A percentile compares a stretch with the other conserved stretches of the same genome.
Conservation (phyloP, 805 yeast genomes). For the Monosporozyma aerobia region DNA sequence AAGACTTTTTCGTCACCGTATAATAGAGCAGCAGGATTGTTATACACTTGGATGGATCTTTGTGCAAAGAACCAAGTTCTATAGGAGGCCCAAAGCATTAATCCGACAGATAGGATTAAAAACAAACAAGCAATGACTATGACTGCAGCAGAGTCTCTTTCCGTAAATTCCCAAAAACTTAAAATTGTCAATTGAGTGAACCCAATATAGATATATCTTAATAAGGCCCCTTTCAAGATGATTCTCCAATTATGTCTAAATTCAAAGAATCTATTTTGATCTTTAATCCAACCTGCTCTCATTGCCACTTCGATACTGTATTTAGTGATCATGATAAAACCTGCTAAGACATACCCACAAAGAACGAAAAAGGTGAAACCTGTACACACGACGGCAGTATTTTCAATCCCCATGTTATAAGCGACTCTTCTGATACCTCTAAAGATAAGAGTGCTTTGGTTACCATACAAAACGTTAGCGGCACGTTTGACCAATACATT, state of each 20-base stretch:
- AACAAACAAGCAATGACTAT: slow-evolving; percentile 71
- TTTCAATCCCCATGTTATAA: slow-evolving; percentile 66
- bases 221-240: slow-evolving; percentile 66
- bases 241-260: slow-evolving; percentile 48
- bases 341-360: slow-evolving; percentile 67
- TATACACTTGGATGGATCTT: slow-evolving; percentile 46
- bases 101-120: slow-evolving; percentile 48
- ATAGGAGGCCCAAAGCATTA: slow-evolving; percentile 56
- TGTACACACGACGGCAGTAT: slow-evolving; percentile 72
- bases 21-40: slow-evolving; percentile 78
- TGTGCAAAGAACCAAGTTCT: slow-evolving; percentile 59
- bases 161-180: slow-evolving; percentile 80
- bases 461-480: slow-evolving; percentile 38
- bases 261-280: slow-evolving; percentile 35
- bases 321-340: slow-evolving; percentile 47
- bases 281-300: slow-evolving; percentile 40
- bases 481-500: slow-evolving; percentile 31
- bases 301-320: slow-evolving; percentile 40
- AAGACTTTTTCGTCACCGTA: slow-evolving; percentile 69
- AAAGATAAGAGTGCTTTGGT: slow-evolving; percentile 51
- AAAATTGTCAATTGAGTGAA: slow-evolving; percentile 72
- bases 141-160: slow-evolving; percentile 78
- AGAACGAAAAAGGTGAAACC: slow-evolving; percentile 79
- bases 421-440: slow-evolving; percentile 87
- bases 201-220: slow-evolving; percentile 74